phyloP scores from a whole-genome alignment of 2,329 filamentous ascomycete species.

The Aspergillus jensenii region DNA sequence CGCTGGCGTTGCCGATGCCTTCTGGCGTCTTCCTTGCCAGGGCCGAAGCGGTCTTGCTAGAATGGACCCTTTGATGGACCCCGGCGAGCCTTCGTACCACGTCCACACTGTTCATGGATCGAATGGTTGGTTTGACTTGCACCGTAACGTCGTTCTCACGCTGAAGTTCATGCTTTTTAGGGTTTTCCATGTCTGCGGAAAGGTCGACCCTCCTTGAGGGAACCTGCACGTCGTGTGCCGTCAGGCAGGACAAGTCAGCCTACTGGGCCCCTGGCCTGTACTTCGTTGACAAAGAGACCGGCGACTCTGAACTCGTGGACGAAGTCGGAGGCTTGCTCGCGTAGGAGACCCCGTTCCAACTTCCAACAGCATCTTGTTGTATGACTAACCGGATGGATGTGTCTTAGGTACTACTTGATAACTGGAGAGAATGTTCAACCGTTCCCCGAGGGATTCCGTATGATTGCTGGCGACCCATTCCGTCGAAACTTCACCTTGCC shows the following conservation, averaged over 20 bases:
- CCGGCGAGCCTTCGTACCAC: conserved; percentile 61
- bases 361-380: not conserved
- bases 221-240: conserved; percentile 77
- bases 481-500: conserved; percentile 70
- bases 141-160: not conserved
- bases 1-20: conserved; percentile 56
- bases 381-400: not conserved
- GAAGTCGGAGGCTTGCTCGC: conserved; percentile 82
- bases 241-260: conserved; percentile 78
- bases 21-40: conserved; percentile 88
- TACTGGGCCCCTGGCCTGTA: conserved; percentile 84
- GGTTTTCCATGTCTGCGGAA: conserved; percentile 60
- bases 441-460: conserved; percentile 75
- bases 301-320: conserved; percentile 66
- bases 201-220: conserved; percentile 59
- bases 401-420: conserved; percentile 76
- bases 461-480: conserved; percentile 73
- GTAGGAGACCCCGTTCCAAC: conserved; percentile 54
- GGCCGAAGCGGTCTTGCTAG: conserved; percentile 67
- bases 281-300: conserved; percentile 66
- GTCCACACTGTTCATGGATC: conserved; percentile 75
- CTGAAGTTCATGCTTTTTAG: conserved; percentile 46
- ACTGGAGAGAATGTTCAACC: conserved; percentile 65
- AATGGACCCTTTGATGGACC: conserved; percentile 73
- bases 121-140: conserved; percentile 52